Evolutionary conservation across 371 early-diverging fungal species (phyloP).

Genomic region (Zopfochytrium polystomum): DNA sequence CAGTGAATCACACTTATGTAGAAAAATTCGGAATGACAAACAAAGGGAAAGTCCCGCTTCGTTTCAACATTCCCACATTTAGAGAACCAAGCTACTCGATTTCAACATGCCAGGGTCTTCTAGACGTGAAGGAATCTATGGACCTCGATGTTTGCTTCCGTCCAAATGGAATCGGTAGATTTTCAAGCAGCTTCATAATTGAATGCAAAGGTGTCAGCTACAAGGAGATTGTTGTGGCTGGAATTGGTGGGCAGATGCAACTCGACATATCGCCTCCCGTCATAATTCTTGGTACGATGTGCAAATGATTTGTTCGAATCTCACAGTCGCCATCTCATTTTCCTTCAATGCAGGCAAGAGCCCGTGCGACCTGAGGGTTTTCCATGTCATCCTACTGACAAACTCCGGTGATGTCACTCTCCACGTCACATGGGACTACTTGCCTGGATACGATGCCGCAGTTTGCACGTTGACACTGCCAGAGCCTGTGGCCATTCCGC

Average conservation of each 20-base stretch:
- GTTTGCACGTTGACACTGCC: conserved; percentile 38
- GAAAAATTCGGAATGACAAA: conserved; percentile 46
- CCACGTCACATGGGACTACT: conserved; percentile 29
- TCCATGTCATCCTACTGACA: conserved; percentile 35
- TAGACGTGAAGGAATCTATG: conserved; percentile 44
- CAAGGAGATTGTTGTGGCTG: conserved; percentile 56
- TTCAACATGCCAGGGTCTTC: conserved; percentile 27
- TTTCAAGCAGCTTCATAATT: conserved; percentile 46
- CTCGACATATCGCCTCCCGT: conserved; percentile 44
- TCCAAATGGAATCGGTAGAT: conserved; percentile 41
- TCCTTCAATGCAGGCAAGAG: conserved; percentile 36
- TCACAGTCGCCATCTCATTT: neutral
- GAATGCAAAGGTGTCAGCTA: conserved; percentile 59
- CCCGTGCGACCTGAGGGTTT: conserved; percentile 44
- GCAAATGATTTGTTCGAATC: conserved; percentile 4
- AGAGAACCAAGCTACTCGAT: conserved; percentile 45
- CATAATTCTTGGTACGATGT: conserved; percentile 40
- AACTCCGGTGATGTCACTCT: conserved; percentile 51
- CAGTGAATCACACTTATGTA: conserved; percentile 41
- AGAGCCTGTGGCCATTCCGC: conserved; percentile 34
- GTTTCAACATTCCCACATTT: conserved; percentile 47
- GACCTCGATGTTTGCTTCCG: conserved; percentile 46
- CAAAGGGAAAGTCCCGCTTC: conserved; percentile 55
- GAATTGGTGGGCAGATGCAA: conserved; percentile 51
- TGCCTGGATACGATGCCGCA: conserved; percentile 3